Conservation (phyloP, 139 green algal species). For the Asterochloris erici region DNA sequence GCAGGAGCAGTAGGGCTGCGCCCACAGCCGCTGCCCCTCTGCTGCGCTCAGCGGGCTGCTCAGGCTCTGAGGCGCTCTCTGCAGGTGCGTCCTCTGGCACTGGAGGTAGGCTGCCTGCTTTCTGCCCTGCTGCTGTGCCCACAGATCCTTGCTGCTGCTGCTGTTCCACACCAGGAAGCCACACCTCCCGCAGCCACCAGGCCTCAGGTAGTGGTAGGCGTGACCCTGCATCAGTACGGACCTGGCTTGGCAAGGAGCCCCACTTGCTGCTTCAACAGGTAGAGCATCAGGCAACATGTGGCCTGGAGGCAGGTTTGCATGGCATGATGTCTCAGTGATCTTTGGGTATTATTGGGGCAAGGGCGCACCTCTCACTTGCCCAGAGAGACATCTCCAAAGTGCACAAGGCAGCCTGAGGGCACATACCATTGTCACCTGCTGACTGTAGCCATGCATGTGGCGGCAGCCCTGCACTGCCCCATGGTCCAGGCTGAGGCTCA, state of each 20-base stretch:
- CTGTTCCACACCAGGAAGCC: background rate
- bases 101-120: background rate
- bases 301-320: background rate
- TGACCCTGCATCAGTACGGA: background rate
- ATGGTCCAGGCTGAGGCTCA: background rate
- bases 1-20: slow-evolving; percentile 1
- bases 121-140: background rate
- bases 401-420: background rate
- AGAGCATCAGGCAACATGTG: background rate
- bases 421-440: background rate
- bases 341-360: background rate
- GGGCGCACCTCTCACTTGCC: background rate
- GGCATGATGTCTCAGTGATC: background rate
- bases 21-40: background rate
- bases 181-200: background rate
- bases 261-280: background rate
- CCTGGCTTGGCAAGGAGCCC: too few relatives aligned
- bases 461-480: background rate
- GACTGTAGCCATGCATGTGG: background rate
- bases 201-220: background rate
- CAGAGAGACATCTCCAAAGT: background rate
- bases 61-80: background rate
- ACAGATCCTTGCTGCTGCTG: background rate
- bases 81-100: background rate
- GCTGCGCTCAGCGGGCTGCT: background rate